Percentiles rank a stretch among this genome's conserved stretches.
phyloP scores from a whole-genome alignment of 352 stramenopile genomes.

The Phytopythium oedochilum region DNA sequence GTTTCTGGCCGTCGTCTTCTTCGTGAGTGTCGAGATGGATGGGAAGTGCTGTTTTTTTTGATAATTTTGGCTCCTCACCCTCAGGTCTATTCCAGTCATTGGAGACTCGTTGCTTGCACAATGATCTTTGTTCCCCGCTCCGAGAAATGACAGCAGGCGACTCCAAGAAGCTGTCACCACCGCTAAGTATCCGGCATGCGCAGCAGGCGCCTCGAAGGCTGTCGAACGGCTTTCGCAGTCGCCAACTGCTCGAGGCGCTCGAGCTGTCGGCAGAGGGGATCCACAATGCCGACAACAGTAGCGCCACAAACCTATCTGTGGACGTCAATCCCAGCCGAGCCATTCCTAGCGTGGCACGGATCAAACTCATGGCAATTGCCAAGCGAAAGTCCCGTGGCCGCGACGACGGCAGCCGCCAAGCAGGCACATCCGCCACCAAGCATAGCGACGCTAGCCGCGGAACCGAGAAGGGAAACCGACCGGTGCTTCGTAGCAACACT shows the following conservation, averaged over 20 bases:
- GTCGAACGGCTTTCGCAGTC: constrained; percentile 21
- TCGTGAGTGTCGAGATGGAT: not conserved
- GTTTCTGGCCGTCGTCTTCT: not conserved
- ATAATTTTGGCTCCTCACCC: not conserved
- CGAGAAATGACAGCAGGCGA: not conserved
- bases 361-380: constrained; percentile 24
- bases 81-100: constrained; percentile 2
- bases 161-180: not conserved
- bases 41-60: too few species aligned
- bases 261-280: constrained; percentile 29
- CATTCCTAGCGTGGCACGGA: constrained; percentile 13
- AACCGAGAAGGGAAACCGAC: not conserved
- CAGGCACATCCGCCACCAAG: not conserved
- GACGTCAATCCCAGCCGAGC: constrained; percentile 1
- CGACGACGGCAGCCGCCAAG: not conserved
- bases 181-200: not conserved
- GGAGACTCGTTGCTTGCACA: too few species aligned
- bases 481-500: not conserved
- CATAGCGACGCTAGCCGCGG: not conserved
- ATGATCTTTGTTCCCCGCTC: too few species aligned
- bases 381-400: constrained; percentile 11
- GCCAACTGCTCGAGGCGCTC: constrained; percentile 22
- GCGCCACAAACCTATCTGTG: too few species aligned
- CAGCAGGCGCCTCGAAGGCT: not conserved
- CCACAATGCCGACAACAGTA: not conserved